Evolutionary conservation across 2,329 filamentous ascomycete species (phyloP).

Genomic region (Colletotrichum nymphaeae): DNA sequence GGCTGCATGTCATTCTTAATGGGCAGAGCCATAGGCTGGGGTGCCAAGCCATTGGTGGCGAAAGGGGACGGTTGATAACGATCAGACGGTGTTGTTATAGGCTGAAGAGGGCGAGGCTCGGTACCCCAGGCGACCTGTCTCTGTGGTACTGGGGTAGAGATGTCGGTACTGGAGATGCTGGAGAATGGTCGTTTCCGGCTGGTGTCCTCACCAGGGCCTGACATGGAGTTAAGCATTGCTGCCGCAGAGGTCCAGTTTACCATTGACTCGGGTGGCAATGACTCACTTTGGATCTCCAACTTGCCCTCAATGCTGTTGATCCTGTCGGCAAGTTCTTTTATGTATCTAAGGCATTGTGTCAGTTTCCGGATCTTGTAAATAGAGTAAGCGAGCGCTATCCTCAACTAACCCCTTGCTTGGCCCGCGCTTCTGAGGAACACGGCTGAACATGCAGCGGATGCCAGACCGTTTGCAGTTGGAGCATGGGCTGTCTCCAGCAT

Average conservation of each 20-base stretch:
- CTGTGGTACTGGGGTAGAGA: constrained; percentile 46
- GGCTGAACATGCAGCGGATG: constrained; percentile 85
- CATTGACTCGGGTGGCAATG: background rate
- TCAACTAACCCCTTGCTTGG: constrained; percentile 82
- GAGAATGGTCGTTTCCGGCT: constrained; percentile 49
- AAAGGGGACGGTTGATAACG: constrained; percentile 45
- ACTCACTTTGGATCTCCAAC: constrained; percentile 63
- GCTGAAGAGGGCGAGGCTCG: constrained; percentile 58
- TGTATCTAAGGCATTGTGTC: constrained; percentile 70
- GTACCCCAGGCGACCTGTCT: constrained; percentile 60
- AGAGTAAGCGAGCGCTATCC: constrained; percentile 2
- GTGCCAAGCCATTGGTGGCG: constrained; percentile 56
- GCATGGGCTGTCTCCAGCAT: constrained; percentile 79
- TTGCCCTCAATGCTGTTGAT: constrained; percentile 86
- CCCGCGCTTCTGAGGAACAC: constrained; percentile 88
- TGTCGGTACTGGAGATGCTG: constrained; percentile 50
- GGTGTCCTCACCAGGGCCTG: constrained; percentile 35
- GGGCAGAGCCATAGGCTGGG: constrained; percentile 55
- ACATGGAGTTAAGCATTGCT: background rate
- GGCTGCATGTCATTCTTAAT: constrained; percentile 51
- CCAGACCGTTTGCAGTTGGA: constrained; percentile 83
- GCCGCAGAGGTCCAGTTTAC: background rate
- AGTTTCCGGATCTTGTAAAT: constrained; percentile 16
- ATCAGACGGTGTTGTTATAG: constrained; percentile 50
- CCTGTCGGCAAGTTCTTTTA: constrained; percentile 89